Percentiles rank a stretch among this genome's conserved stretches.
These are phyloP conservation scores for Eimeria necatrix DNA, from an alignment of 169 alveolate species.

Conservation along the genomic window DNA sequence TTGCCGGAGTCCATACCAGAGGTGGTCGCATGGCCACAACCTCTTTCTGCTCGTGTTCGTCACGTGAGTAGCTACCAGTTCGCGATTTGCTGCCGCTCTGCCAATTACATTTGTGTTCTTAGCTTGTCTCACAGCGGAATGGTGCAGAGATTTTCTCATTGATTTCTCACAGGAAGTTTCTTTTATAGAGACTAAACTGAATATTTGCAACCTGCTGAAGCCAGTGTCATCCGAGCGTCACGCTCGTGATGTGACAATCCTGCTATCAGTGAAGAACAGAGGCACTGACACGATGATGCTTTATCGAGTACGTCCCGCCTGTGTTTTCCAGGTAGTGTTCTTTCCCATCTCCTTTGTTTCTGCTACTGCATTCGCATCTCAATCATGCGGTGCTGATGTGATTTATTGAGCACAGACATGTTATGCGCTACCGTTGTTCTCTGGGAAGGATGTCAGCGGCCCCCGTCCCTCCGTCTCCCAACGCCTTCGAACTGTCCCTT, in stretches of 20 bases:
- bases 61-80: constrained; percentile 7
- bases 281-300: constrained; percentile 73
- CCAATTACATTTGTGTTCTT: background rate
- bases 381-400: background rate
- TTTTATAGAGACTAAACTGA: constrained; percentile 63
- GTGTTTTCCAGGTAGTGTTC: background rate
- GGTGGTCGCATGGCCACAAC: constrained; percentile 79
- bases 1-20: constrained; percentile 72
- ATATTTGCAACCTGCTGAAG: constrained; percentile 66
- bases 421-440: constrained; percentile 63
- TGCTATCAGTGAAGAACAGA: constrained; percentile 71
- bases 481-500: constrained; percentile 63
- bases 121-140: background rate
- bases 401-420: constrained; percentile 30
- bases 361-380: background rate
- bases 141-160: background rate
- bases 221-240: constrained; percentile 23
- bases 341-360: background rate
- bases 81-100: background rate
- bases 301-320: constrained; percentile 55
- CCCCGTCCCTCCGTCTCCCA: constrained; percentile 25
- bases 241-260: constrained; percentile 56
- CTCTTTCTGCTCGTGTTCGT: constrained; percentile 70
- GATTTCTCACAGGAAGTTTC: constrained; percentile 51
- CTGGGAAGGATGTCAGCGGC: constrained; percentile 56